phyloP scores from a whole-genome alignment of 371 early-diverging fungal genomes.

The Sporodiniella umbellata region DNA sequence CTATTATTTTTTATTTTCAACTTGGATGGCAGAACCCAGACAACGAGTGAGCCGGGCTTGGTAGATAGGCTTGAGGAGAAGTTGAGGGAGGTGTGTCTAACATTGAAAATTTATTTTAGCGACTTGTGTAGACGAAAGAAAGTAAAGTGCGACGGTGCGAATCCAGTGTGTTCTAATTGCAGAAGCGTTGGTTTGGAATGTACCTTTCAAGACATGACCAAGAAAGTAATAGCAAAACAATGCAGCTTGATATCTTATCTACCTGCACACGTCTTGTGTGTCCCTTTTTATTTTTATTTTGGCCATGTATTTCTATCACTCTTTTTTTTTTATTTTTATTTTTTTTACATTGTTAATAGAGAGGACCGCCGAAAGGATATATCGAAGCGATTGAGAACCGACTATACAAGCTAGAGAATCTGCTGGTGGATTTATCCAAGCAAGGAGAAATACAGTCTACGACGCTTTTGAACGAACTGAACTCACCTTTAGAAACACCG shows the following conservation, averaged over 20 bases:
- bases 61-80: too few relatives aligned
- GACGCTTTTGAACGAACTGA: constrained; percentile 54
- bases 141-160: constrained; percentile 61
- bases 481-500: constrained; percentile 47
- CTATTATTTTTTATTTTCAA: neutral
- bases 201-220: constrained; percentile 43
- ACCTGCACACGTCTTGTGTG: too few relatives aligned
- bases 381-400: constrained; percentile 72
- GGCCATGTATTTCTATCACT: neutral
- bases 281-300: too few relatives aligned
- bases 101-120: constrained; percentile 15
- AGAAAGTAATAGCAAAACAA: constrained; percentile 31
- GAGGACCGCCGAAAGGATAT: constrained; percentile 71
- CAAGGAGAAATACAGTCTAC: constrained; percentile 53
- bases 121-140: constrained; percentile 64
- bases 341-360: constrained; percentile 9
- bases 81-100: too few relatives aligned
- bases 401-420: constrained; percentile 56
- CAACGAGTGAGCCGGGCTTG: constrained; percentile 52
- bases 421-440: constrained; percentile 52
- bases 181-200: constrained; percentile 37
- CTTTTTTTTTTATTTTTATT: neutral
- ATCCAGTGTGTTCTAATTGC: constrained; percentile 53
- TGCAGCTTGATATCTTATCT: too few relatives aligned
- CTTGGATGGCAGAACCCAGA: constrained; percentile 19